Conservation (phyloP, 345 rosid genomes). For the Salix dunnii region DNA sequence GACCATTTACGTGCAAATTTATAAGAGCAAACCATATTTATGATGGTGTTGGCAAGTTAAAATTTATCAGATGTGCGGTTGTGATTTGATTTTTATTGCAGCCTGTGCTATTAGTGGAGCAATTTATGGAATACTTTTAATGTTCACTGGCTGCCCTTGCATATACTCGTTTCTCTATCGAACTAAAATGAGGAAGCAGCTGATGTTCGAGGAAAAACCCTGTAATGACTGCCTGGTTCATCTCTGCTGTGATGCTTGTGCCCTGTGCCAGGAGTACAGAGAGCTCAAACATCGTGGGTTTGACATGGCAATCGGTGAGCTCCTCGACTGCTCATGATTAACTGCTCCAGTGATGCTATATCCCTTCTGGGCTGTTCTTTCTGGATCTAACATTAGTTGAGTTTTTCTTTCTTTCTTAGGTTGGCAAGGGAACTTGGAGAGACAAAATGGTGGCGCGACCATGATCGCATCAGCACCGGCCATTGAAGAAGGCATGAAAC, state of each 20-base stretch:
- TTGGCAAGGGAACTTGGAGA: slow-evolving; percentile 4
- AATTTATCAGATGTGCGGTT: neutral
- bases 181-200: slow-evolving; percentile 30
- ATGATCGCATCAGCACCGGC: slow-evolving; percentile 9
- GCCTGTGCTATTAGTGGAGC: slow-evolving; percentile 34
- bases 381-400: neutral
- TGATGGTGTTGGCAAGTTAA: too few relatives aligned
- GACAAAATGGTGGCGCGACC: neutral
- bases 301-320: slow-evolving; percentile 36
- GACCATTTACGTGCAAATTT: too few relatives aligned
- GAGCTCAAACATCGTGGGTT: slow-evolving; percentile 43
- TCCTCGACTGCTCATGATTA: neutral
- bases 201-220: slow-evolving; percentile 11
- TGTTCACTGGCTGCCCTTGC: slow-evolving; percentile 14
- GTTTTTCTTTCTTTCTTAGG: neutral
- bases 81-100: slow-evolving; percentile 9
- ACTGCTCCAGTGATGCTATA: neutral
- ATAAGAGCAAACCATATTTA: too few relatives aligned
- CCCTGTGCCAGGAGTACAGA: slow-evolving; percentile 39
- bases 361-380: neutral
- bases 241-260: slow-evolving; percentile 35
- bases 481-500: slow-evolving; percentile 28
- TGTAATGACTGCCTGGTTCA: slow-evolving; percentile 31
- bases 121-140: slow-evolving; percentile 11
- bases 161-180: slow-evolving; percentile 27